Conservation (phyloP, 805 yeast genomes). For the Candida koratica region DNA sequence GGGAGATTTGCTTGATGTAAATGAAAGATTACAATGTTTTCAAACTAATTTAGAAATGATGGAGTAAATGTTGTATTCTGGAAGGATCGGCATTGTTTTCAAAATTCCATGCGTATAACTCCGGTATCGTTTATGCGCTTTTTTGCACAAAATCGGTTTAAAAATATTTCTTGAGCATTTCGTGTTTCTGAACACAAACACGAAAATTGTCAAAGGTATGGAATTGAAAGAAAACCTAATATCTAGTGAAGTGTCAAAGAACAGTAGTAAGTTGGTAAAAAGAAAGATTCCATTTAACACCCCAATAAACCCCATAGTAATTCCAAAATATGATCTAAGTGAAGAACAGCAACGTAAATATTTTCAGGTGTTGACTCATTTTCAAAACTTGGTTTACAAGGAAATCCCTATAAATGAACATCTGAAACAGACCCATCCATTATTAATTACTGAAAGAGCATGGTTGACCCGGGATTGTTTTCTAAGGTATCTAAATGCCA, state of each 20-base stretch:
- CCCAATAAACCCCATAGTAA: slow-evolving; percentile 33
- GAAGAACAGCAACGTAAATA: slow-evolving; percentile 31
- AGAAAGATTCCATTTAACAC: slow-evolving; percentile 37
- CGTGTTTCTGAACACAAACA: not conserved
- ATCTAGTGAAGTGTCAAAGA: slow-evolving; percentile 1
- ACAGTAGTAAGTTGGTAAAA: slow-evolving; percentile 21
- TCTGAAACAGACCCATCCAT: slow-evolving; percentile 18
- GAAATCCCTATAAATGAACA: slow-evolving; percentile 27
- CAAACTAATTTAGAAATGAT: slow-evolving; percentile 14
- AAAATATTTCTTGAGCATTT: too few species aligned
- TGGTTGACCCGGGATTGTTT: slow-evolving; percentile 53
- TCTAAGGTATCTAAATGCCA: slow-evolving; percentile 47
- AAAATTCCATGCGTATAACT: too few species aligned
- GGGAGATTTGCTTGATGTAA: slow-evolving; percentile 11
- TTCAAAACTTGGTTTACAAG: slow-evolving; percentile 24
- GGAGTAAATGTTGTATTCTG: too few species aligned
- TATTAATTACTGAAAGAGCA: slow-evolving; percentile 33
- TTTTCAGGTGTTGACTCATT: slow-evolving; percentile 26
- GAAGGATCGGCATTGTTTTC: too few species aligned
- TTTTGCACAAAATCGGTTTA: too few species aligned
- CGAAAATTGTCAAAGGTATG: not conserved
- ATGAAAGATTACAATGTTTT: slow-evolving; percentile 20
- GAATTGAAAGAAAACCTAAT: slow-evolving; percentile 2
- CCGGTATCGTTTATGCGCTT: too few species aligned
- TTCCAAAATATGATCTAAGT: slow-evolving; percentile 28